Base-by-base conservation (phyloP, 2,329 filamentous ascomycete genomes). In the Monilinia polystroma region DNA sequence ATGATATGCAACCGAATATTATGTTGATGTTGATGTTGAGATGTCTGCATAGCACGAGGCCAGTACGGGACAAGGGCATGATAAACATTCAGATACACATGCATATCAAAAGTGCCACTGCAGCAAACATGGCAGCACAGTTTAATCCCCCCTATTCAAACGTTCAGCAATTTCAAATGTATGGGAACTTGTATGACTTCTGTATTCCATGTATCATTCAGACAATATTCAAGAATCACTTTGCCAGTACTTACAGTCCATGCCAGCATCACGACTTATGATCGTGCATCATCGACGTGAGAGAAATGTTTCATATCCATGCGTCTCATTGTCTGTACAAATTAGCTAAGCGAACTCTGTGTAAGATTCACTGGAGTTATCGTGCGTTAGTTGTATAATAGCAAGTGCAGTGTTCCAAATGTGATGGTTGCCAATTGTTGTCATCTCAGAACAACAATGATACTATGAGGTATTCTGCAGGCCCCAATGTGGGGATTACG, bases 261-360 rank as follows among this genome's bases (percentile, higher is more conserved):
- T 60, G 58, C 45, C 38, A 32, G 45, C 58, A 60, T n/a, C 45
- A 62, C 57, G 20, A 51, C 58, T 38, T 62, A 51, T 51, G 58
- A 11, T 62, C 45, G 58, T 20, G 45, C 35, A 38, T 62, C 45
- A n/a, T 38, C 45, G 41, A 62, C 58, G 32, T 26, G 58, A 51
- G 38, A 26, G 32, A 20, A 59, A 38, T 62, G 32, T 38, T 45
- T 51, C 58, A 38, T 62, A n/a, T 62, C 51, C 4, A 51, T 62
- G 58, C 35, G 6, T 26, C 45, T 38, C 32, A 14, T 18, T 62
- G 23, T 62, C 45, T 62, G 35, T 59, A 47, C n/a, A 26, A 51
- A 23, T 62, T 51, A 51, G n/a, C 8, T 51, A 26, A 62, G 32
- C 45, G 10, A 62, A 10, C 45, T 51, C 45, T 20, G 32, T 41